A percentile compares a stretch with the other conserved stretches of the same genome.
Evolutionary conservation across 192 early-diverging fungal genomes (phyloP).

Genomic region (Umbelopsis isabellina): DNA sequence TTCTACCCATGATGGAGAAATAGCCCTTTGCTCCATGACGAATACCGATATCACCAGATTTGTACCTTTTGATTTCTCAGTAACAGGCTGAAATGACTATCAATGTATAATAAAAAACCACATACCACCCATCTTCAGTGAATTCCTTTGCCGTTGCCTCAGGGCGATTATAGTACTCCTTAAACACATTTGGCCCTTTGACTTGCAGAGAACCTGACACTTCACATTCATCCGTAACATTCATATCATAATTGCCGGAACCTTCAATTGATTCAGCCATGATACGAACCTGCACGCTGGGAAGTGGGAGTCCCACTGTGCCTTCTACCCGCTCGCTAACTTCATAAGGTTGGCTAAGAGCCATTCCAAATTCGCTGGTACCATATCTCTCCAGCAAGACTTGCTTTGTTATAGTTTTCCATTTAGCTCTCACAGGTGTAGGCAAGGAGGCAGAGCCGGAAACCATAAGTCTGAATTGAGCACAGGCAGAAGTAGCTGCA

Average conservation of each 20-base stretch:
- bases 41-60: constrained; percentile 79
- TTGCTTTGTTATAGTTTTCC: constrained; percentile 72
- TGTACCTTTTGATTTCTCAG: constrained; percentile 50
- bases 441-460: constrained; percentile 82
- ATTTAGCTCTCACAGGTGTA: constrained; percentile 62
- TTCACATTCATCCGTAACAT: constrained; percentile 55
- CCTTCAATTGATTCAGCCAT: constrained; percentile 48
- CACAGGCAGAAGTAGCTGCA: constrained; percentile 50
- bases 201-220: constrained; percentile 74
- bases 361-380: constrained; percentile 93
- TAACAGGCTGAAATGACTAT: neutral
- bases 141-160: constrained; percentile 76
- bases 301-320: constrained; percentile 77
- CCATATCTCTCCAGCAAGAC: constrained; percentile 84
- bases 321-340: constrained; percentile 51
- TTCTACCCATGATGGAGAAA: constrained; percentile 79
- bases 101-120: neutral
- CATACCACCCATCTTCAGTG: constrained; percentile 70
- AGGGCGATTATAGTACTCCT: constrained; percentile 74
- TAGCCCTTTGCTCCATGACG: constrained; percentile 52
- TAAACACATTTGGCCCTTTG: constrained; percentile 75
- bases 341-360: constrained; percentile 64
- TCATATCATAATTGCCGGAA: constrained; percentile 32
- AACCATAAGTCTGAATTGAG: constrained; percentile 76
- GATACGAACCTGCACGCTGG: constrained; percentile 65